These are phyloP conservation scores for Suillus subluteus DNA, from an alignment of 768 basidiomycete species.

Conservation along the genomic window DNA sequence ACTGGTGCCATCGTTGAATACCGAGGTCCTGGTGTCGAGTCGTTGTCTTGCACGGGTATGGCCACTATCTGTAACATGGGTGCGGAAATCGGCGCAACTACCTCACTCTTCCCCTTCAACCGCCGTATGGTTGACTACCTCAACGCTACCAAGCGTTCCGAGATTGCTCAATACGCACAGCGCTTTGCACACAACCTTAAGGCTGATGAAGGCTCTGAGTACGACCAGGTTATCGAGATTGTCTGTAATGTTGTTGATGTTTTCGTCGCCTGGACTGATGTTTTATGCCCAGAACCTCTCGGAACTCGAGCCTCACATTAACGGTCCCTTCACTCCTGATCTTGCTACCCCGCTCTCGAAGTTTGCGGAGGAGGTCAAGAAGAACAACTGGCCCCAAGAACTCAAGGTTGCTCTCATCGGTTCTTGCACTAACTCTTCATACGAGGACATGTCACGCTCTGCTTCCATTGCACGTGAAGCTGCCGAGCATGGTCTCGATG, in stretches of 20 bases:
- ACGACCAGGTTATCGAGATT: constrained; percentile 93
- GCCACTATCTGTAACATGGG: constrained; percentile 99
- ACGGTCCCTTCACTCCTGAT: constrained; percentile 99
- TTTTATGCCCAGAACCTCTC: constrained; percentile 71
- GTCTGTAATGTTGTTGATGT: constrained; percentile 44
- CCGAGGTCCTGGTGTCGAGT: constrained; percentile 91
- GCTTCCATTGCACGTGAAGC: constrained; percentile 94
- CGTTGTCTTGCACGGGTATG: constrained; percentile 98
- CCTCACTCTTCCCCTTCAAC: constrained; percentile 99
- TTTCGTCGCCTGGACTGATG: constrained; percentile 2
- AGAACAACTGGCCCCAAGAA: constrained; percentile 96
- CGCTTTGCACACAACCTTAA: constrained; percentile 88
- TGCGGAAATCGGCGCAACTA: constrained; percentile 99
- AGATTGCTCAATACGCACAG: constrained; percentile 88
- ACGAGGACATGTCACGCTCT: constrained; percentile 99
- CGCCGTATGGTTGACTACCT: constrained; percentile 91
- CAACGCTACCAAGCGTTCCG: constrained; percentile 88
- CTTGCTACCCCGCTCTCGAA: constrained; percentile 97
- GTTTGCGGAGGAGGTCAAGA: constrained; percentile 88
- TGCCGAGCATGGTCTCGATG: constrained; percentile 78
- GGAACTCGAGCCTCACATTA: constrained; percentile 98
- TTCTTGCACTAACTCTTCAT: constrained; percentile 99
- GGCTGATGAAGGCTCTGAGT: constrained; percentile 87
- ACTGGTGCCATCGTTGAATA: constrained; percentile 99
- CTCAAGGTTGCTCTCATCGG: constrained; percentile 98